Evolutionary conservation across 2,329 filamentous ascomycete genomes (phyloP), one percentile per base, ranked within the genome.

Genomic region (Aphanoascus verrucosus): DNA sequence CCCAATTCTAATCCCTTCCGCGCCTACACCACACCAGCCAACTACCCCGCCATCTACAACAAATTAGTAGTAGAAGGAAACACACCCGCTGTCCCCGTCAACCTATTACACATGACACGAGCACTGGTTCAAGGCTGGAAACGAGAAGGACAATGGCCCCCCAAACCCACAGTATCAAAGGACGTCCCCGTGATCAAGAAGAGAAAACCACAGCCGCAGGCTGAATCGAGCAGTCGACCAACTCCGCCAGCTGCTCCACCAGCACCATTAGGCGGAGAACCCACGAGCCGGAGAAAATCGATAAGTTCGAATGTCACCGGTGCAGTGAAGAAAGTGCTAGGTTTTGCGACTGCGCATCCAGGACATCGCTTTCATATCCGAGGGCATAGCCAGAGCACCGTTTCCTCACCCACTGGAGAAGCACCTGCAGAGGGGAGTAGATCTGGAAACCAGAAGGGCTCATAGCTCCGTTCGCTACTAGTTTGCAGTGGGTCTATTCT

Each of bases 121-220:
- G 82, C 87, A 11, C 86, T 91, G 59, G 89, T 97, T 0, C 78
- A 85, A 28, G 91, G 91, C 42, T 96, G 91, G 91, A 94, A 94
- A 68, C 79, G 87, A 40, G 88, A 93, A 62, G 90, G 89, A 14
- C 88, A 95, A 68, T 97, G 91, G 91, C 90, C 91, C 3, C 88
- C 86, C 1, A 81, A 80, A 60, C 67, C 76, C 0, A 71, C 72
- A 15, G 63, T 77, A 45, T 61, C 74, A 5, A 56, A 56, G 17
- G 57, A 62, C 38, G 56, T 61, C 3, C 57, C 55, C 20, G 44
- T 56, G 17, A 31, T 54, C 38, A 56, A 52, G 35, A 44, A 53
- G 40, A 53, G 32, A 35, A 17, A 34, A 9, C 43, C 50, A 1
- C 42, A 47, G 15, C 20, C 23, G 40, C 35, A 23, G 1, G 5